Percentiles rank a stretch among this genome's conserved stretches.
Evolutionary conservation across 2,329 filamentous ascomycete species (phyloP).

Genomic region (Penicillium sp.): DNA sequence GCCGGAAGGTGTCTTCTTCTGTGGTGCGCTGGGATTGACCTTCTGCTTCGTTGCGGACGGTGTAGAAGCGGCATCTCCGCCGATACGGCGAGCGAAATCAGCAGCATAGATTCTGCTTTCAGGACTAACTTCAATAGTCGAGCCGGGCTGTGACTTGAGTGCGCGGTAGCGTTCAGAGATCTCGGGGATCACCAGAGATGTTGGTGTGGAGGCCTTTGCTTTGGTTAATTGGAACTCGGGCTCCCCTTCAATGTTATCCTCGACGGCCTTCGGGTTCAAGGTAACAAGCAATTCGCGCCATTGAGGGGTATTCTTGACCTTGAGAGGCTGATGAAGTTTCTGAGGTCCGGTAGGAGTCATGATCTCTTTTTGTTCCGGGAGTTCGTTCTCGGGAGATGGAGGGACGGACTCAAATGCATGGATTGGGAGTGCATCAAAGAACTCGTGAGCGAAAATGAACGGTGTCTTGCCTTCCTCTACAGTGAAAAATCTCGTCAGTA

Average conservation of each 20-base stretch:
- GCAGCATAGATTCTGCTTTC: constrained; percentile 77
- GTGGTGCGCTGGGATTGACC: constrained; percentile 33
- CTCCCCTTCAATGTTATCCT: constrained; percentile 49
- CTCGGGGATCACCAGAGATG: constrained; percentile 81
- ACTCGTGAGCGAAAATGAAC: constrained; percentile 95
- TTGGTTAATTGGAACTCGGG: constrained; percentile 88
- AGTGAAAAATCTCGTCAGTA: background rate
- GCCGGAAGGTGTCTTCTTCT: constrained; percentile 68
- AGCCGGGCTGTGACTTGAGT: constrained; percentile 65
- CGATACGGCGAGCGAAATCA: constrained; percentile 83
- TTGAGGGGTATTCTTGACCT: constrained; percentile 53
- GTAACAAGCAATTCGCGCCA: constrained; percentile 84
- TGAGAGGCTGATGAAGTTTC: constrained; percentile 44
- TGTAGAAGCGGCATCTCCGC: constrained; percentile 52
- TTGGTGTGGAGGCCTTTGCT: constrained; percentile 72
- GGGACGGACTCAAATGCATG: constrained; percentile 84
- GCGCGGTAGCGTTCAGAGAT: constrained; percentile 75
- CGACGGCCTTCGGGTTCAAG: constrained; percentile 60
- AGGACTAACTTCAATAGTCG: constrained; percentile 86
- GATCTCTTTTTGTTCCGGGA: constrained; percentile 44
- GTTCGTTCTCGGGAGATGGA: constrained; percentile 43
- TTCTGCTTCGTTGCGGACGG: constrained; percentile 35
- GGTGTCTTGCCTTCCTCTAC: constrained; percentile 69
- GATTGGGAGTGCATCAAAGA: constrained; percentile 96
- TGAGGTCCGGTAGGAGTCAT: constrained; percentile 51